Conservation (phyloP, 1,284 basidiomycete genomes). For the Lignosus rhinocerotis region DNA sequence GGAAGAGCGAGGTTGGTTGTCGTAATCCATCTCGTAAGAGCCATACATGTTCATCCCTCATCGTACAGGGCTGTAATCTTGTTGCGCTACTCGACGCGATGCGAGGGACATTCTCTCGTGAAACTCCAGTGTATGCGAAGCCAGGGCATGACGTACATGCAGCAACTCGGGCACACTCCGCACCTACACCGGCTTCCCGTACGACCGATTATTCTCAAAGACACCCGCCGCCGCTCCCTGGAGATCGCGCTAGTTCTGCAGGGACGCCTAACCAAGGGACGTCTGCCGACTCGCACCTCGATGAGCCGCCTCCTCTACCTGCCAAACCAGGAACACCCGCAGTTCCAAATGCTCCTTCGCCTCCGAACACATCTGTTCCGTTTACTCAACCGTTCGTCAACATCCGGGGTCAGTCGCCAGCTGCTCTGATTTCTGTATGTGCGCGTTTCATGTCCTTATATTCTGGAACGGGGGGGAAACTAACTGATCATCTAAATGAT, state of each 20-base stretch:
- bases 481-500: conserved; percentile 16
- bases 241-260: conserved; percentile 15
- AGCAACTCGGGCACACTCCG: conserved; percentile 21
- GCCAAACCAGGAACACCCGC: conserved; percentile 43
- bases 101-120: conserved; percentile 79
- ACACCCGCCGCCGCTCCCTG: conserved; percentile 35
- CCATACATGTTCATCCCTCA: conserved; percentile 15
- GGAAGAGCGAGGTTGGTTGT: conserved; percentile 75
- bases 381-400: conserved; percentile 8
- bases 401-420: conserved; percentile 14
- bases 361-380: conserved; percentile 24
- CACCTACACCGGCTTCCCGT: conserved; percentile 22
- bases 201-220: conserved; percentile 30
- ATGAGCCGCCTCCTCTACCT: conserved; percentile 45
- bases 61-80: conserved; percentile 66
- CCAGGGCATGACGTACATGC: conserved; percentile 43
- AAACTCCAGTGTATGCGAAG: conserved; percentile 92
- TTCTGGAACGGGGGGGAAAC: conserved; percentile 1
- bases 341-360: conserved; percentile 1
- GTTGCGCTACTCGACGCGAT: conserved; percentile 68
- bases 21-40: conserved; percentile 10
- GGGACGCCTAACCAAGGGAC: conserved; percentile 26
- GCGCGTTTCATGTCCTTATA: conserved; percentile 11
- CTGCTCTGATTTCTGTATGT: conserved; percentile 20
- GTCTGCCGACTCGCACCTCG: conserved; percentile 20